Evolutionary conservation across 2,329 filamentous ascomycete genomes (phyloP).

Genomic region (Fusarium sublunatum): DNA sequence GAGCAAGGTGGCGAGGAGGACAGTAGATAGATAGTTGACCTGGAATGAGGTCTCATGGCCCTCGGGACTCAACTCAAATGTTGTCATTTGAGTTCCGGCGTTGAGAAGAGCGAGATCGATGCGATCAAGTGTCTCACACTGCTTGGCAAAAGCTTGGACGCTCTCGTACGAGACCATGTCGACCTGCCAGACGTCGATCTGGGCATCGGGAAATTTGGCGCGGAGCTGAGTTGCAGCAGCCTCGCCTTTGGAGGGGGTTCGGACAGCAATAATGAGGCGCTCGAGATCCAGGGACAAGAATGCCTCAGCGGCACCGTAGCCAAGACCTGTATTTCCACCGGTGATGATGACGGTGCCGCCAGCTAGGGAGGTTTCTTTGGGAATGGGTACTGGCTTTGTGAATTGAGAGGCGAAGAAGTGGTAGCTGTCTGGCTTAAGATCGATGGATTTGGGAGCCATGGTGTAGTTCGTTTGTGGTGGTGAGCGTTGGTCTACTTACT

Average conservation of each 20-base stretch:
- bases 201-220: conserved; percentile 44
- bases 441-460: conserved; percentile 44
- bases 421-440: conserved; percentile 24
- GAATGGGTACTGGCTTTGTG: conserved; percentile 38
- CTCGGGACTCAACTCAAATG: conserved; percentile 43
- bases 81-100: conserved; percentile 51
- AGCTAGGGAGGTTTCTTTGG: conserved; percentile 43
- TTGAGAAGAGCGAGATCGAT: conserved; percentile 61
- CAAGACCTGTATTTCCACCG: conserved; percentile 61
- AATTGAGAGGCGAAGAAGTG: conserved; percentile 47
- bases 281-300: conserved; percentile 54
- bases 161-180: conserved; percentile 61
- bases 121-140: conserved; percentile 50
- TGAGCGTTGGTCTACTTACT: conserved; percentile 2
- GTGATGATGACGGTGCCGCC: conserved; percentile 60
- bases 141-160: conserved; percentile 54
- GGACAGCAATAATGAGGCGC: conserved; percentile 60
- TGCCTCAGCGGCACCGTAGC: conserved; percentile 57
- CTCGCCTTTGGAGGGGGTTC: conserved; percentile 57
- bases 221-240: conserved; percentile 46
- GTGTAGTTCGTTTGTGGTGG: not conserved
- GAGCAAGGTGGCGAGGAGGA: conserved; percentile 50
- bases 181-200: conserved; percentile 61
- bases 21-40: conserved; percentile 54
- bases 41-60: conserved; percentile 57